Evolutionary conservation across 371 early-diverging fungal genomes (phyloP).

Genomic region (Mucor plumbeus): DNA sequence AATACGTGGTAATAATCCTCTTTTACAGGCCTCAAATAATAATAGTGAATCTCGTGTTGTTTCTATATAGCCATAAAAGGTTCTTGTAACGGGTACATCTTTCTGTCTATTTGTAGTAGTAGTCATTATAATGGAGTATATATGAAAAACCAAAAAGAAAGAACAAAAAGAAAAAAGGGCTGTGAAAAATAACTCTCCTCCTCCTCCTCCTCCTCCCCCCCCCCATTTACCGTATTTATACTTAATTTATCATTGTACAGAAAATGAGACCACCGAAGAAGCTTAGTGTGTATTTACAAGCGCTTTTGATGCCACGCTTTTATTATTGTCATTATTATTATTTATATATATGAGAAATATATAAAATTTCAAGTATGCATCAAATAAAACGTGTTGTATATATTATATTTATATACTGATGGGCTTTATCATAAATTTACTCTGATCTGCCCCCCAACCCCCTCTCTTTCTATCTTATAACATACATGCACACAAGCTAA

Average conservation of each 20-base stretch:
- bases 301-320: not conserved
- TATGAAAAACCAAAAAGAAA: not conserved
- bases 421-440: too few species aligned
- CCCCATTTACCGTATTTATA: too few species aligned
- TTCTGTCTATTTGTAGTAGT: constrained; percentile 1
- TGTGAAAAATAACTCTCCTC: not conserved
- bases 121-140: not conserved
- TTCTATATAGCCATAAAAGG: constrained; percentile 56
- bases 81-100: constrained; percentile 27
- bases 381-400: not conserved
- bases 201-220: too few species aligned
- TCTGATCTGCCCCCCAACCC: too few species aligned
- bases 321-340: not conserved
- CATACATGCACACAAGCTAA: too few species aligned
- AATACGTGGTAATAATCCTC: constrained; percentile 60
- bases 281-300: not conserved
- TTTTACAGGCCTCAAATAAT: constrained; percentile 70
- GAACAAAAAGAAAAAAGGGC: not conserved
- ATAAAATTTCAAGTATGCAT: not conserved
- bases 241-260: not conserved
- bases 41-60: constrained; percentile 70
- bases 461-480: too few species aligned
- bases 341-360: not conserved
- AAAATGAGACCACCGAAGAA: not conserved
- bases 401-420: not conserved